These are phyloP conservation scores for Solanum sitiens DNA, from an alignment of 257 asterid species.

Conservation along the genomic window DNA sequence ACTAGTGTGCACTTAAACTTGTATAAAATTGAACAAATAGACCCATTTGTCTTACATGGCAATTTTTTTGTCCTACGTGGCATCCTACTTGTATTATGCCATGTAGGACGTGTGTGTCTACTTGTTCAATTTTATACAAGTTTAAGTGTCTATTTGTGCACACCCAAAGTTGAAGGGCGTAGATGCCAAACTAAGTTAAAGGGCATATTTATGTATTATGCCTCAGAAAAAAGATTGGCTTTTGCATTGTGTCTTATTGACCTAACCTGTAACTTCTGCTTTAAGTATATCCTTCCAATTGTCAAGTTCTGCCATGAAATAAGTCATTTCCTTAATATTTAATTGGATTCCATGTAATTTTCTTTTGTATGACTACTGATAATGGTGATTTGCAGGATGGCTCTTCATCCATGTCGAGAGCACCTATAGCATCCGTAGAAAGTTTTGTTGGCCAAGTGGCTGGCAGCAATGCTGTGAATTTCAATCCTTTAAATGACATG, in stretches of 20 bases:
- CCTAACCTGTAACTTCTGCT: neutral
- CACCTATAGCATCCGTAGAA: constrained; percentile 26
- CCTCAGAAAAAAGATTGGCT: neutral
- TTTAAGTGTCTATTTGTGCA: neutral
- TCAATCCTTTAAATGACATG: constrained; percentile 18
- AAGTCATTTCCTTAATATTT: neutral
- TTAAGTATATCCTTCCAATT: neutral
- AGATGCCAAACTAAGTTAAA: neutral
- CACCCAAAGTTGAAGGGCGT: neutral
- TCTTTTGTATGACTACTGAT: neutral
- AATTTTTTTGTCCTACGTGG: neutral
- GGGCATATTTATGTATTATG: neutral
- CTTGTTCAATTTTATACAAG: neutral
- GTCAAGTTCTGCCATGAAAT: neutral
- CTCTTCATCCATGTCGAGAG: constrained; percentile 19
- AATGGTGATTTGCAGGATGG: constrained; percentile 33
- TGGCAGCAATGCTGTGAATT: constrained; percentile 14
- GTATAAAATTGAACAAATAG: neutral
- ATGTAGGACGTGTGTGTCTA: neutral
- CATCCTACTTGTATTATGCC: neutral
- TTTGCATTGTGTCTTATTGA: neutral
- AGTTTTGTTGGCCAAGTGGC: constrained; percentile 29
- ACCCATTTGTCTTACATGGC: neutral
- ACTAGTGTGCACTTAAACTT: neutral
- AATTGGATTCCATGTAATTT: neutral